Conservation (phyloP, 2,329 filamentous ascomycete genomes). For the Sclerotinia borealis region DNA sequence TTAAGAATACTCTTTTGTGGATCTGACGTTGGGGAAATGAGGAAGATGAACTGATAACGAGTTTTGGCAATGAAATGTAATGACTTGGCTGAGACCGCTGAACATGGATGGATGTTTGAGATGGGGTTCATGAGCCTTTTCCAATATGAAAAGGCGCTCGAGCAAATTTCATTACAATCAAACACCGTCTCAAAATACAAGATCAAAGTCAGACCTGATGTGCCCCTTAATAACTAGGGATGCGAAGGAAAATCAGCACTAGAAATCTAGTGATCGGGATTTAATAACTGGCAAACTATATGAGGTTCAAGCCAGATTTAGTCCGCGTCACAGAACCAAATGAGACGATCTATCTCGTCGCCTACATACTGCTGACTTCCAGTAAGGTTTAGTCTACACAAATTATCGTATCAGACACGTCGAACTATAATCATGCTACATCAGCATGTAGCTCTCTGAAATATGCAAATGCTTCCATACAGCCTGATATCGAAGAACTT, state of each 20-base stretch:
- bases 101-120: neutral
- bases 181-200: neutral
- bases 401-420: neutral
- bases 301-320: neutral
- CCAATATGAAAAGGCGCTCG: neutral
- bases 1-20: neutral
- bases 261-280: neutral
- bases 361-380: neutral
- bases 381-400: neutral
- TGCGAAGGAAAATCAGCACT: neutral
- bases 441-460: neutral
- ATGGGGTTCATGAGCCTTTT: neutral
- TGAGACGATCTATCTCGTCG: constrained; percentile 5
- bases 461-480: neutral
- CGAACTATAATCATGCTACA: neutral
- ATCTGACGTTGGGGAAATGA: constrained; percentile 3
- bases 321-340: neutral
- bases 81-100: no score
- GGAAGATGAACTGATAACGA: constrained; percentile 7
- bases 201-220: no score
- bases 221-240: neutral
- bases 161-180: neutral
- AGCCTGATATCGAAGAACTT: neutral
- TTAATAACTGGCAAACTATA: neutral
- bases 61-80: no score